Conservation (phyloP, 331 rosid genomes). For the Spiraea crenata region DNA sequence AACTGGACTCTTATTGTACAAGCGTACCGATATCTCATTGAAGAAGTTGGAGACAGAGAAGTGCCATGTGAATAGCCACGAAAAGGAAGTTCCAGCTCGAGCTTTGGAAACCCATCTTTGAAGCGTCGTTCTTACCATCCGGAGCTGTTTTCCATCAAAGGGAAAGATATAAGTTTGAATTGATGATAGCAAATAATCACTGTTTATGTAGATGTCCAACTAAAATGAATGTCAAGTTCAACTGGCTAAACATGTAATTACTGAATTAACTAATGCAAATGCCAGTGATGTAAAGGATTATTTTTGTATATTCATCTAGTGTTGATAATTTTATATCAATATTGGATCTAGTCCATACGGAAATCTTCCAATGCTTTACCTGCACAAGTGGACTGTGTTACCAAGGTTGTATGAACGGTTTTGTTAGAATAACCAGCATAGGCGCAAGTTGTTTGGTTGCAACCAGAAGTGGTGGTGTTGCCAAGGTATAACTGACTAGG, state of each 20-base stretch:
- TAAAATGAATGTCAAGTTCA: too few species aligned
- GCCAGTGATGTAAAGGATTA: background rate
- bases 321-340: background rate
- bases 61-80: constrained; percentile 35
- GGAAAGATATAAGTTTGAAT: background rate
- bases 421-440: constrained; percentile 50
- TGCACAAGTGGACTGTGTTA: constrained; percentile 43
- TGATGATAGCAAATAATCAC: background rate
- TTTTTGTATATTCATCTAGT: background rate
- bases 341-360: background rate
- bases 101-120: constrained; percentile 35
- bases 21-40: constrained; percentile 10
- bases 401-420: constrained; percentile 36
- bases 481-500: constrained; percentile 32
- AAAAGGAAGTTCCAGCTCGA: constrained; percentile 39
- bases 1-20: background rate
- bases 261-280: background rate
- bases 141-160: constrained; percentile 39
- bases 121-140: constrained; percentile 18
- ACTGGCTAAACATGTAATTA: too few species aligned
- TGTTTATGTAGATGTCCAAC: background rate
- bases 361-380: constrained; percentile 32
- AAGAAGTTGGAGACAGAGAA: constrained; percentile 27
- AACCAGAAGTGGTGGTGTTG: constrained; percentile 32
- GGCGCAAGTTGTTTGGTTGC: constrained; percentile 51